Conservation (phyloP, 2,329 filamentous ascomycete species). For the Bipolaris cookei region DNA sequence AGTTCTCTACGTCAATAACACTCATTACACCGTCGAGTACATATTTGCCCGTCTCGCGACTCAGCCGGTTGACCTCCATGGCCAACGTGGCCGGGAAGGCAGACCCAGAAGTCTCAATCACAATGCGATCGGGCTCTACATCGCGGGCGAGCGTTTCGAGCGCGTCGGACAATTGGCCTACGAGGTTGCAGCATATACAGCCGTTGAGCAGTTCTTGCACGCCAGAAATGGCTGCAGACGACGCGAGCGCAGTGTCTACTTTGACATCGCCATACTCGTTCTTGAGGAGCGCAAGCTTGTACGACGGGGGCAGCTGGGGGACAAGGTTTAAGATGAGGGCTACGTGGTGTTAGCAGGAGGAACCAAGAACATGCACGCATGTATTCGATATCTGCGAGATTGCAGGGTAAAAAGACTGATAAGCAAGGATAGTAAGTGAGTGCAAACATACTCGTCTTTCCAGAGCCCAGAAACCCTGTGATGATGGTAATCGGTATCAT, state of each 20-base stretch:
- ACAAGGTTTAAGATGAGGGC: slow-evolving; percentile 90
- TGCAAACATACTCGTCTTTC: slow-evolving; percentile 73
- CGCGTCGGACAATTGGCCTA: slow-evolving; percentile 84
- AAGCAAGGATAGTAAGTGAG: too few relatives aligned
- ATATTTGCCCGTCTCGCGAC: slow-evolving; percentile 72
- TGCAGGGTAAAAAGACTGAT: neutral
- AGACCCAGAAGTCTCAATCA: slow-evolving; percentile 90
- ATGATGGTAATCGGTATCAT: slow-evolving; percentile 88
- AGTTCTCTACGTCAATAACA: slow-evolving; percentile 94
- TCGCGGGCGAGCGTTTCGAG: slow-evolving; percentile 73
- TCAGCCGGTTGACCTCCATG: slow-evolving; percentile 84
- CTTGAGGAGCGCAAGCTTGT: slow-evolving; percentile 92
- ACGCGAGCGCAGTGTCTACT: slow-evolving; percentile 89
- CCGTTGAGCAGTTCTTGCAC: slow-evolving; percentile 94
- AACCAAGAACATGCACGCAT: too few relatives aligned
- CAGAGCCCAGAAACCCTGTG: slow-evolving; percentile 93
- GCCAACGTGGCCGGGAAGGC: slow-evolving; percentile 85
- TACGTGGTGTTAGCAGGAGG: slow-evolving; percentile 13
- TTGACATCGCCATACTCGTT: slow-evolving; percentile 98
- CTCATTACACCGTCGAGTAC: slow-evolving; percentile 85
- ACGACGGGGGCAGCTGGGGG: slow-evolving; percentile 84
- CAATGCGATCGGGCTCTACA: slow-evolving; percentile 76
- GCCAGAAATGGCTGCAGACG: slow-evolving; percentile 80
- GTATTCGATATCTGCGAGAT: neutral
- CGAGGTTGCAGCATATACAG: slow-evolving; percentile 98